Conservation (phyloP, 169 alveolate species). For the Eimeria praecox region DNA sequence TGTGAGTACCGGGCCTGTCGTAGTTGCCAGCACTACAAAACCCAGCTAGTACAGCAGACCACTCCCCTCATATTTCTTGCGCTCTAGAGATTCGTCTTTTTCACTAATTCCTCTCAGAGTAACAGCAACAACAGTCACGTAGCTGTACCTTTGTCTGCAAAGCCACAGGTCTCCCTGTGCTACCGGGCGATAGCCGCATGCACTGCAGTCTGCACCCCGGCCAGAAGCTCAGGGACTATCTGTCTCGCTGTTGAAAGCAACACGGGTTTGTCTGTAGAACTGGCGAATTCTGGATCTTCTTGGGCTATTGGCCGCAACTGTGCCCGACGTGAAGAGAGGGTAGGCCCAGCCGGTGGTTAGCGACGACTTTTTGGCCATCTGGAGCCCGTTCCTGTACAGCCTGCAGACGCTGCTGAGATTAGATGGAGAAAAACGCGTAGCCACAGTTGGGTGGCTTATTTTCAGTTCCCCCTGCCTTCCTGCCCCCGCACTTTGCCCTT, state of each 20-base stretch:
- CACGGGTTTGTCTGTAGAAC: neutral
- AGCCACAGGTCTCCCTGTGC: constrained; percentile 17
- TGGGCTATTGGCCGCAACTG: neutral
- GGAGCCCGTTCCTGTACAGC: neutral
- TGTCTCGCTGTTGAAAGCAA: neutral
- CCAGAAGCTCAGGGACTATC: constrained; percentile 6
- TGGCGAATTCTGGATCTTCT: neutral
- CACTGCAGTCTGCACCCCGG: constrained; percentile 53
- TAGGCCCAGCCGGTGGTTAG: neutral
- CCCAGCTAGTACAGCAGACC: neutral
- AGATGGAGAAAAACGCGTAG: neutral
- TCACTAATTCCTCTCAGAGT: neutral
- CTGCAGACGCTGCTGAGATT: neutral
- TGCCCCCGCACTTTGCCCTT: neutral
- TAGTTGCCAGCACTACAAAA: constrained; percentile 4
- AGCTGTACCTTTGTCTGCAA: neutral
- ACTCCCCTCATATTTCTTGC: neutral
- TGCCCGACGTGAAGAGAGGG: neutral
- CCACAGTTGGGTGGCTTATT: neutral
- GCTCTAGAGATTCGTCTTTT: constrained; percentile 3
- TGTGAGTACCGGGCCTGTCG: neutral
- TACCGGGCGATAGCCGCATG: constrained; percentile 56
- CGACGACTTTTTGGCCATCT: neutral
- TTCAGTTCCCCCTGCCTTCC: neutral
- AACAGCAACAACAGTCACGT: neutral